Evolutionary conservation across 352 stramenopile genomes (phyloP), one percentile per base, ranked within the genome.

Genomic region (Phytopythium mirpurense): DNA sequence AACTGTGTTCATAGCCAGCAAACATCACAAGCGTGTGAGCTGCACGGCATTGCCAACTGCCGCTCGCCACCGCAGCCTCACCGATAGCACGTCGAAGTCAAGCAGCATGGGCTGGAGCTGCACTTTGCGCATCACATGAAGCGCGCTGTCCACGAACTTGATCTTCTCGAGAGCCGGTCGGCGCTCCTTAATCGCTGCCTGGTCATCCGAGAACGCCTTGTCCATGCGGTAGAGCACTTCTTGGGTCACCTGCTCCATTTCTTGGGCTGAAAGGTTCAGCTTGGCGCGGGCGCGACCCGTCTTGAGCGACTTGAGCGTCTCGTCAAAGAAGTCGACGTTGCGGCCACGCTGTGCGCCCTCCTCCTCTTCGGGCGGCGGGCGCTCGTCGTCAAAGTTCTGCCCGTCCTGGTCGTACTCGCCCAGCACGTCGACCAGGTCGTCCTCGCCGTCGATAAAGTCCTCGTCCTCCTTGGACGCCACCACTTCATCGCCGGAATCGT

Each of bases 181-280:
- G 38, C 62, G 67, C 43, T 86, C 63, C 0, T 66, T 70, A n/a
- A 93, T 90, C 46, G 70, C 78, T 10, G 58, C 64, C 3, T 88
- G 44, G 58, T 95, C 84, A 45, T 95, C 84, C 5, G 77, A 70
- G 52, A 88, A 79, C 12, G 84, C 84, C 62, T 95, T 95, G 65
- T 95, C 84, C 82, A 95, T 93, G 45, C 78, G 81, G 59, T 90
- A 95, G 36, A 95, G 78, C 58, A 95, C 77, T 41, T 95, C 84
- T 65, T 95, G 84, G 5, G 79, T 86, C 40, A 95, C 75, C 53
- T 88, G 76, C 45, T 95, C 84, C 76, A 90, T 90, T 51, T 95
- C 84, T 62, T 95, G 84, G 31, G 70, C 70, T 40, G 82, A 95
- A 52, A 95, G 59, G 42, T 84, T 78, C 61, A 95, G 72, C 54